Base-by-base conservation (phyloP, 2,329 filamentous ascomycete species). In the Tolypocladium sp. region DNA sequence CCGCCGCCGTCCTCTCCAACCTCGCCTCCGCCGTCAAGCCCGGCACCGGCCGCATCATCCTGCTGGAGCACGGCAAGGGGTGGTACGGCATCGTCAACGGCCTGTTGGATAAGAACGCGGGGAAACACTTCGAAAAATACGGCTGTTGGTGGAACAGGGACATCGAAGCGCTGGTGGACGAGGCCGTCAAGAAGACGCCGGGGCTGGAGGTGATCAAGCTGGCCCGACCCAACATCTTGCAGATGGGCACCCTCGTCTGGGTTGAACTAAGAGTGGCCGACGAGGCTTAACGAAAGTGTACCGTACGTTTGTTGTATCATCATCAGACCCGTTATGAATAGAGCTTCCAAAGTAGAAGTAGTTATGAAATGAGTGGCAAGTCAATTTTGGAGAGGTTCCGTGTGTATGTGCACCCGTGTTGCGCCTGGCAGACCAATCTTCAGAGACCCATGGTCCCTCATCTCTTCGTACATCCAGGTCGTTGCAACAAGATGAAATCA, bases 141-240 rank as follows among this genome's bases (percentile, higher is more conserved):
- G 85, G 85, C 3, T 88, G 85, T 72, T 87, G 85, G 85, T 87
- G 84, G 84, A 88, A 88, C 71, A 75, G 85, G 57, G 84, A 87
- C 66, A 80, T 88, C 60, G 79, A 81, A 65, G 71, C 66, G 40
- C 75, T 87, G 37, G 77, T 87, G 10, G 71, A 76, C 57, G 75
- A 79, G 61, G 84, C 82, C 37, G 73, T 73, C 25, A 62, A 65
- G 56, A 67, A 68, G 56, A 74, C 81, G 4, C 81, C 81, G 0
- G 82, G 83, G 2, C 72, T 88, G 56, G 80, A 85, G 68, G 72
- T 87, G 46, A 77, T 86, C 51, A 73, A 75, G 62, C 68, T 86
- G 27, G 73, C 81, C 63, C 76, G 80, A 56, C 82, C 82, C 3
- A 77, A 77, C 57, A 69, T 77, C 64, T 67, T 77, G 37, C 83